Conservation (phyloP, 176 grass and related monocot species). For the Avena insularis region DNA sequence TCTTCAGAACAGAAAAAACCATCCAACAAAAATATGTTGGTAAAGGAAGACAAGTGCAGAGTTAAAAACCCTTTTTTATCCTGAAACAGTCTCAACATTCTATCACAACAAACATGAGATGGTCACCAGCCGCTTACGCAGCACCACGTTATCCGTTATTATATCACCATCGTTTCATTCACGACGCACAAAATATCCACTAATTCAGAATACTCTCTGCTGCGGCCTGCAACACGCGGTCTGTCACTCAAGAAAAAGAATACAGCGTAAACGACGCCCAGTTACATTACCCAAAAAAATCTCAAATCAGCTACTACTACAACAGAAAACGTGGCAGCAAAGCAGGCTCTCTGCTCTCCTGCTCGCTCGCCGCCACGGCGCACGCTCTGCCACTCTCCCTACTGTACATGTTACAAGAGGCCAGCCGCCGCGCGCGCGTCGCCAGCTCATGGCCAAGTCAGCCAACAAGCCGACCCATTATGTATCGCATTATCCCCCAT, state of each 20-base stretch:
- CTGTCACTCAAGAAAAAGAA: slow-evolving; percentile 2
- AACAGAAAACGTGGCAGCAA: slow-evolving; percentile 34
- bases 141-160: not conserved
- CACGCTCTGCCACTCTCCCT: slow-evolving; percentile 23
- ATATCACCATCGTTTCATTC: not conserved
- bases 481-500: not conserved
- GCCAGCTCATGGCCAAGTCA: slow-evolving; percentile 27
- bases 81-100: not conserved
- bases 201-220: not conserved
- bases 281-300: slow-evolving; percentile 39
- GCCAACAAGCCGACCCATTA: slow-evolving; percentile 7
- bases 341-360: not conserved
- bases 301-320: slow-evolving; percentile 28
- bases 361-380: slow-evolving; percentile 32
- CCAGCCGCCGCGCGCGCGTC: slow-evolving; percentile 10
- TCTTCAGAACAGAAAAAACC: not conserved
- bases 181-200: not conserved
- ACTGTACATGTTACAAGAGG: slow-evolving; percentile 61
- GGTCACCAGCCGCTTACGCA: not conserved
- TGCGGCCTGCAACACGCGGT: not conserved
- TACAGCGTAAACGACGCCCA: not conserved
- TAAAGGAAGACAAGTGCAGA: not conserved
- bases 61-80: not conserved
- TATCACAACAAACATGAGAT: not conserved
- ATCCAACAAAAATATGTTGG: not conserved